Conservation (phyloP, 129 eudicot genomes). For the Flaveria sonorensis region DNA sequence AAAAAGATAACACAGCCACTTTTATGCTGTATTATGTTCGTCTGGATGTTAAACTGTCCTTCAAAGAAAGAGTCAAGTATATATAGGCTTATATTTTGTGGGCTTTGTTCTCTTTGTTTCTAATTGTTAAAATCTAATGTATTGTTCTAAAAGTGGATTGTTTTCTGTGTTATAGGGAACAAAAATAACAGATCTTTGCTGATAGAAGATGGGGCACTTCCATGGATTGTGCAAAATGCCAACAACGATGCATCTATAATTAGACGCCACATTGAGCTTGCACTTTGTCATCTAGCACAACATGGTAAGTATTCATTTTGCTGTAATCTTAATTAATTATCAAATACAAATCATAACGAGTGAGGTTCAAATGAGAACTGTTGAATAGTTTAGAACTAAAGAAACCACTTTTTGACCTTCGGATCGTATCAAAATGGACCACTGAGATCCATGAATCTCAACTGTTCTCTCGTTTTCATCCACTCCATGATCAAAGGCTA, state of each 20-base stretch:
- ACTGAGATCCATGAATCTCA: not conserved
- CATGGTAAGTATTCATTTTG: conserved; percentile 54
- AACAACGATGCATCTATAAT: conserved; percentile 86
- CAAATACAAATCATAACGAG: not conserved
- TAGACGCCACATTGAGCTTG: conserved; percentile 92
- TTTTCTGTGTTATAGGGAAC: conserved; percentile 45
- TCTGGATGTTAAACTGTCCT: not conserved
- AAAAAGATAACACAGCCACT: not conserved
- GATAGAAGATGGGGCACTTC: conserved; percentile 93
- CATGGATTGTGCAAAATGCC: conserved; percentile 98
- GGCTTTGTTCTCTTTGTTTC: conserved; percentile 1
- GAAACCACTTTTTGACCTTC: not conserved
- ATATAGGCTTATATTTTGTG: not conserved
- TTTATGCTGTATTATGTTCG: not conserved
- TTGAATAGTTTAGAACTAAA: not conserved
- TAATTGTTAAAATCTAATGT: conserved; percentile 12
- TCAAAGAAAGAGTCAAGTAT: not conserved
- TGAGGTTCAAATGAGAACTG: not conserved
- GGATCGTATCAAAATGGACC: not conserved
- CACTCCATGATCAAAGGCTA: conserved; percentile 1
- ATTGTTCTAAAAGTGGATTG: not conserved
- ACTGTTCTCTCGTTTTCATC: not conserved
- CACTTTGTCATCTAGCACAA: conserved; percentile 97
- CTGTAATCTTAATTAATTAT: not conserved
- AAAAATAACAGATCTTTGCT: conserved; percentile 67